Evolutionary conservation across 202 grass and related monocot species (phyloP).

Genomic region (Schoenoplectus triqueter): DNA sequence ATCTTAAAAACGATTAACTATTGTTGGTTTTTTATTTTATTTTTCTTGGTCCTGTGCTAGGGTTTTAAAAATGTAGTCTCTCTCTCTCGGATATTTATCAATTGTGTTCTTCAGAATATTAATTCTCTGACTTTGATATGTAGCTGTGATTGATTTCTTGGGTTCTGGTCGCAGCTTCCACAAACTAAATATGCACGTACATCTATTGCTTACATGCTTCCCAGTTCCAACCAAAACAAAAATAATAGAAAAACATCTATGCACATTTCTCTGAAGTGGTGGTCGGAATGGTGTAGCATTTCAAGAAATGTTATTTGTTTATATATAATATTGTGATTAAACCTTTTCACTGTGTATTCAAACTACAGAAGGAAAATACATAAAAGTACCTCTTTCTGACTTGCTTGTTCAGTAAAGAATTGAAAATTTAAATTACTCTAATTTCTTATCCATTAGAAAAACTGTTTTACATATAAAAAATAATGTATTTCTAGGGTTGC

Average conservation of each 20-base stretch:
- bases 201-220: background rate
- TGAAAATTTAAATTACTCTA: background rate
- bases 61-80: conserved; percentile 39
- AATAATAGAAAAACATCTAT: background rate
- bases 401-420: background rate
- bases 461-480: background rate
- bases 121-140: conserved; percentile 28
- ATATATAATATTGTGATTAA: background rate
- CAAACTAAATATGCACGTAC: conserved; percentile 1
- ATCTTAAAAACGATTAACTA: conserved; percentile 38
- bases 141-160: conserved; percentile 10
- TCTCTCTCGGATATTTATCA: conserved; percentile 21
- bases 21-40: conserved; percentile 10
- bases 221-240: too few species aligned
- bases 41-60: conserved; percentile 24
- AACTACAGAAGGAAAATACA: background rate
- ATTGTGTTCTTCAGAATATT: conserved; percentile 38
- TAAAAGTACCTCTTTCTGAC: background rate
- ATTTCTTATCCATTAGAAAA: conserved; percentile 11
- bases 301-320: conserved; percentile 1
- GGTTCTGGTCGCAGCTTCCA: conserved; percentile 20
- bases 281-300: conserved; percentile 19
- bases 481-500: conserved; percentile 14
- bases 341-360: conserved; percentile 4
- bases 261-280: background rate